These are phyloP conservation scores for Ustilago esculenta DNA, from an alignment of 1,284 basidiomycete genomes.

Conservation along the genomic window DNA sequence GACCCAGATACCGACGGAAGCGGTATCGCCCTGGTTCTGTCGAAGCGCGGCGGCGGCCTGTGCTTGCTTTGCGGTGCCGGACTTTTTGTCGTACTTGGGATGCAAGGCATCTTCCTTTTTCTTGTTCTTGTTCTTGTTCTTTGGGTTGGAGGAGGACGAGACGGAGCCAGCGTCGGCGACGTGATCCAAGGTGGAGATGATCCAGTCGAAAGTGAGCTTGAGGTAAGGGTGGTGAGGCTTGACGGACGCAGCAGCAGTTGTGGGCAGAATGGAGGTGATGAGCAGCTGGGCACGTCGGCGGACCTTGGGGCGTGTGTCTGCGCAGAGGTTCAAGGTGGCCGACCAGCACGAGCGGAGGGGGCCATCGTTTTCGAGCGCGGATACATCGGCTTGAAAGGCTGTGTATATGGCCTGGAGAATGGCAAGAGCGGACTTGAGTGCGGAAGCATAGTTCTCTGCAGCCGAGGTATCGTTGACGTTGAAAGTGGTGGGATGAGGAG, in stretches of 20 bases:
- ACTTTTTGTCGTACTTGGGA: conserved; percentile 60
- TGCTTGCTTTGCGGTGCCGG: conserved; percentile 59
- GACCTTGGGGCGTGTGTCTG: conserved; percentile 92
- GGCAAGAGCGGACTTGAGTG: conserved; percentile 77
- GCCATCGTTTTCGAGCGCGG: conserved; percentile 50
- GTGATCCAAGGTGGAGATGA: conserved; percentile 75
- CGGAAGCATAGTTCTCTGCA: conserved; percentile 72
- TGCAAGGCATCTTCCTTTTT: conserved; percentile 73
- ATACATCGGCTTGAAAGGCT: conserved; percentile 74
- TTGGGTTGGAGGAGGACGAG: conserved; percentile 70
- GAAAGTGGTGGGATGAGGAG: conserved; percentile 49
- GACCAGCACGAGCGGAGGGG: conserved; percentile 67
- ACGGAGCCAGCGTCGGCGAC: conserved; percentile 73
- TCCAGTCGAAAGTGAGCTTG: conserved; percentile 80
- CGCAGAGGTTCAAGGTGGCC: conserved; percentile 81
- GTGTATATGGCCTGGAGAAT: conserved; percentile 77
- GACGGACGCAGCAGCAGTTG: conserved; percentile 30
- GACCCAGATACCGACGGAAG: conserved; percentile 61
- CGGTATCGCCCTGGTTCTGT: conserved; percentile 56
- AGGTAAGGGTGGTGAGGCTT: conserved; percentile 82
- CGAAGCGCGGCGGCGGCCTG: conserved; percentile 55
- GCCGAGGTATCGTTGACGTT: conserved; percentile 72
- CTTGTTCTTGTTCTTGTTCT: conserved; percentile 69
- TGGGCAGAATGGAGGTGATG: conserved; percentile 74
- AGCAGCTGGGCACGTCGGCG: conserved; percentile 88